A percentile compares a stretch with the other conserved stretches of the same genome.
Conservation (phyloP, 805 yeast species). For the Cyberlindnera euphorbiae region DNA sequence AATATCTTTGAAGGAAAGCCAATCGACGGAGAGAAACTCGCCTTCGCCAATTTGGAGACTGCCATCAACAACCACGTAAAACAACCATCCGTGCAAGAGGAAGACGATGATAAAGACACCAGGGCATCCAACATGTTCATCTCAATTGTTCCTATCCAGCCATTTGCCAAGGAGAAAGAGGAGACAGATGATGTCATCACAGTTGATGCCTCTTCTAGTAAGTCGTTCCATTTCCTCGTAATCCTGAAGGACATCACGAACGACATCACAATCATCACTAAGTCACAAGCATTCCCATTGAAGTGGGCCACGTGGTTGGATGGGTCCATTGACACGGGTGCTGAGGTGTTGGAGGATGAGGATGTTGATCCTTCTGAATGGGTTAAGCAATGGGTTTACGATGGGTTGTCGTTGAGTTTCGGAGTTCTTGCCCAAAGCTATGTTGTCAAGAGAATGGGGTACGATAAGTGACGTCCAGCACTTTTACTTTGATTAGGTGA, state of each 20-base stretch:
- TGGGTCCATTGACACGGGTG: slow-evolving; percentile 21
- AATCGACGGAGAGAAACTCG: slow-evolving; percentile 82
- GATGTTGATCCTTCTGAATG: slow-evolving; percentile 75
- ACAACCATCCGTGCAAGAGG: slow-evolving; percentile 17
- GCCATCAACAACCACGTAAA: slow-evolving; percentile 44
- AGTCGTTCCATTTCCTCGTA: slow-evolving; percentile 68
- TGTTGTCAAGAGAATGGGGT: slow-evolving; percentile 78
- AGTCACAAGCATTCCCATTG: slow-evolving; percentile 86
- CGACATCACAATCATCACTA: slow-evolving; percentile 63
- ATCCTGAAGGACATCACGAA: slow-evolving; percentile 77
- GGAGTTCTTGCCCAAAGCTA: slow-evolving; percentile 90
- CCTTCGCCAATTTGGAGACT: slow-evolving; percentile 80
- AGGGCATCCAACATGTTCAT: slow-evolving; percentile 59
- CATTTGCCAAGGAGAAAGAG: slow-evolving; percentile 24
- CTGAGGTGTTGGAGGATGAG: slow-evolving; percentile 33
- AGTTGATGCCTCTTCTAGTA: slow-evolving; percentile 36
- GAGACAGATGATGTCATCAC: slow-evolving; percentile 30
- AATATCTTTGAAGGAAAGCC: slow-evolving; percentile 72
- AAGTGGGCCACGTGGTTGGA: slow-evolving; percentile 94
- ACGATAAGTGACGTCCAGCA: slow-evolving; percentile 17
- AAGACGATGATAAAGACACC: slow-evolving; percentile 19
- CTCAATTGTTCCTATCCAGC: slow-evolving; percentile 57
- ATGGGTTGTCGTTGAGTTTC: slow-evolving; percentile 71
- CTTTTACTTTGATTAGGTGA: neutral
- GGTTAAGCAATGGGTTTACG: slow-evolving; percentile 76